Evolutionary conservation across 257 asterid species (phyloP), one percentile per base, ranked within the genome.

Genomic region (Fraxinus pennsylvanica): DNA sequence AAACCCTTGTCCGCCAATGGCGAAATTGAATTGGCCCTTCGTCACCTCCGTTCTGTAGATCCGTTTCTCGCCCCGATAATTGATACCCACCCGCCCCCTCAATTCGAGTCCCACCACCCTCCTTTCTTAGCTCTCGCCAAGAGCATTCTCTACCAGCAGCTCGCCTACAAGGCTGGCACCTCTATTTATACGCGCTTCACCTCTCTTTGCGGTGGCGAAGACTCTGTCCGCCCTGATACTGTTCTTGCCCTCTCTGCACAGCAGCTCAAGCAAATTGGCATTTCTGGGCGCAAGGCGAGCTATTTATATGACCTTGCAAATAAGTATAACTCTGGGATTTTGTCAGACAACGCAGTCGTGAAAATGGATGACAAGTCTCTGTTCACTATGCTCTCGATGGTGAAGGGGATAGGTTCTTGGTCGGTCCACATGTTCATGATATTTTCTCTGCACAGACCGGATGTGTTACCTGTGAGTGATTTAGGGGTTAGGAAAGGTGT

Each of bases 361-460:
- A 91, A 89, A 80, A 92, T 94, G 99, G 99, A 94, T 47, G 99
- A 94, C 71, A 90, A 90, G 84, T 90, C 96, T 5, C 78, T 94
- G 83, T 92, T 91, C 82, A 89, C 97, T 0, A 92, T 92, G 97
- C 93, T 94, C 21, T 89, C 97, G 0, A 94, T 92, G 97, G 99
- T 94, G 81, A 94, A 94, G 82, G 99, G 99, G 54, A 94, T 94
- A 61, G 99, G 99, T 27, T 88, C 97, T 0, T 94, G 99, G 99
- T 92, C 97, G 9, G 99, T 94, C 41, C 97, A 94, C 68, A 94
- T 94, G 99, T 94, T 94, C 78, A 94, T 94, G 99, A 89, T 94
- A 33, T 94, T 90, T 79, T 92, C 97, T 6, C 85, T 94, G 76
- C 96, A 92, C 36, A 89, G 99, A 78, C 97, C 97, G 6, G 99